Evolutionary conservation across 2,329 filamentous ascomycete species (phyloP).

Genomic region (Colletotrichum chrysophilum): DNA sequence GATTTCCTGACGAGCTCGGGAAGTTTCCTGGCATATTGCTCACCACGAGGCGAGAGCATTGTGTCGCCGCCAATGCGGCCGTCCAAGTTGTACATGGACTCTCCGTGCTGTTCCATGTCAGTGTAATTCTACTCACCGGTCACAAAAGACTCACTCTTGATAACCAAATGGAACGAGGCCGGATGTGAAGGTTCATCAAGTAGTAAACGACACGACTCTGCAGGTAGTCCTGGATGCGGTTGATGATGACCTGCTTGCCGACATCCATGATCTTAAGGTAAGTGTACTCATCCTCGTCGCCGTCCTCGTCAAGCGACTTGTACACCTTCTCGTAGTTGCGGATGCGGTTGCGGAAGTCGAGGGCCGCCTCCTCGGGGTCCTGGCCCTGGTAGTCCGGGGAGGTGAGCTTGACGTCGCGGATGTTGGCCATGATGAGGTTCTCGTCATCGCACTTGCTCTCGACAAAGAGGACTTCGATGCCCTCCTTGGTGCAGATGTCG

Average conservation of each 20-base stretch:
- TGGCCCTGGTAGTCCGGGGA: slow-evolving; percentile 94
- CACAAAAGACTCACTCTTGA: slow-evolving; percentile 72
- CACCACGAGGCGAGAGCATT: slow-evolving; percentile 81
- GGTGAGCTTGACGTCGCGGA: slow-evolving; percentile 95
- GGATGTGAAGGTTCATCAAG: slow-evolving; percentile 98
- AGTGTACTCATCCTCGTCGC: slow-evolving; percentile 83
- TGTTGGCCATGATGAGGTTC: slow-evolving; percentile 96
- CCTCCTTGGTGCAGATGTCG: slow-evolving; percentile 75
- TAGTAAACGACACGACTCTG: slow-evolving; percentile 98
- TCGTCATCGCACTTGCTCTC: slow-evolving; percentile 98
- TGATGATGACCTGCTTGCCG: slow-evolving; percentile 96
- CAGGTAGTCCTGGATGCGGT: slow-evolving; percentile 94
- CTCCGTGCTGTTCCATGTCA: slow-evolving; percentile 72
- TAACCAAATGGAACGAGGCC: slow-evolving; percentile 94
- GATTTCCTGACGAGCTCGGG: slow-evolving; percentile 86
- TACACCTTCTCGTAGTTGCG: slow-evolving; percentile 98
- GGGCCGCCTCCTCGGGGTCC: slow-evolving; percentile 88
- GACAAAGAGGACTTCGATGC: slow-evolving; percentile 91
- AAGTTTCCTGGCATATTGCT: slow-evolving; percentile 84
- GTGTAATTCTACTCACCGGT: background rate
- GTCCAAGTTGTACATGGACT: slow-evolving; percentile 89
- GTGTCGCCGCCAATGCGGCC: slow-evolving; percentile 95
- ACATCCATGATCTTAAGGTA: slow-evolving; percentile 99
- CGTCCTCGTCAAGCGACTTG: slow-evolving; percentile 83
- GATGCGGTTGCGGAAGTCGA: slow-evolving; percentile 93